These are phyloP conservation scores for Coemansia sp. DNA, from an alignment of 192 early-diverging fungal genomes.

Conservation along the genomic window DNA sequence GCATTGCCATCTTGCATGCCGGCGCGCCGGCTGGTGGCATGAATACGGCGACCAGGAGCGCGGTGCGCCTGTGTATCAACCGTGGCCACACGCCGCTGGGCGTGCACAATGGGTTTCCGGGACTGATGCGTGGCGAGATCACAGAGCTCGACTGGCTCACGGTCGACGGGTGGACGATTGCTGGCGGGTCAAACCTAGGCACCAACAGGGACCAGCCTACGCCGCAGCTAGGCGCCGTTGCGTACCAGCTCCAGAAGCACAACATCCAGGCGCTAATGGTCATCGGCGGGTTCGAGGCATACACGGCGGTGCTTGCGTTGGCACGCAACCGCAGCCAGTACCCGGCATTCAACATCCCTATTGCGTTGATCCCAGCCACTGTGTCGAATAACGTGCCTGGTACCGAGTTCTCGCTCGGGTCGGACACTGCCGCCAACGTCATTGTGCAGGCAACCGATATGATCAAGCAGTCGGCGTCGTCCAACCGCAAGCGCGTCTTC, in stretches of 20 bases:
- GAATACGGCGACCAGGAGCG: conserved; percentile 92
- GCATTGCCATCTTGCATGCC: conserved; percentile 90
- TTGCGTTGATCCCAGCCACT: conserved; percentile 91
- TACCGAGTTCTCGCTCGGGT: conserved; percentile 91
- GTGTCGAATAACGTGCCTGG: conserved; percentile 98
- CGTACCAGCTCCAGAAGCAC: conserved; percentile 90
- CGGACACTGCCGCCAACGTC: conserved; percentile 94
- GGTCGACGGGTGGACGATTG: conserved; percentile 89
- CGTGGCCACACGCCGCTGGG: conserved; percentile 86
- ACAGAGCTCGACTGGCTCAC: conserved; percentile 79
- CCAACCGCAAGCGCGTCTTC: conserved; percentile 90
- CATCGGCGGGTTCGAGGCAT: conserved; percentile 97
- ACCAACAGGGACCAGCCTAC: conserved; percentile 92
- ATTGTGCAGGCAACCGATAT: conserved; percentile 90
- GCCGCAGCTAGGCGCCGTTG: conserved; percentile 83
- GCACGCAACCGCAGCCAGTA: conserved; percentile 73
- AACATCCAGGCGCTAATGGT: conserved; percentile 88
- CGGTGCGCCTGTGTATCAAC: conserved; percentile 81
- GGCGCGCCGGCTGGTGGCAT: conserved; percentile 98
- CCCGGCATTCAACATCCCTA: conserved; percentile 93
- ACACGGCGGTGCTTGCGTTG: conserved; percentile 75
- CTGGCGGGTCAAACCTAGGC: conserved; percentile 91
- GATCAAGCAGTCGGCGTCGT: conserved; percentile 91
- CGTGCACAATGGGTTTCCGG: conserved; percentile 91
- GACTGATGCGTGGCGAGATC: conserved; percentile 82